phyloP scores from a whole-genome alignment of 2,329 filamentous ascomycete genomes.

The Fusarium acutatum region DNA sequence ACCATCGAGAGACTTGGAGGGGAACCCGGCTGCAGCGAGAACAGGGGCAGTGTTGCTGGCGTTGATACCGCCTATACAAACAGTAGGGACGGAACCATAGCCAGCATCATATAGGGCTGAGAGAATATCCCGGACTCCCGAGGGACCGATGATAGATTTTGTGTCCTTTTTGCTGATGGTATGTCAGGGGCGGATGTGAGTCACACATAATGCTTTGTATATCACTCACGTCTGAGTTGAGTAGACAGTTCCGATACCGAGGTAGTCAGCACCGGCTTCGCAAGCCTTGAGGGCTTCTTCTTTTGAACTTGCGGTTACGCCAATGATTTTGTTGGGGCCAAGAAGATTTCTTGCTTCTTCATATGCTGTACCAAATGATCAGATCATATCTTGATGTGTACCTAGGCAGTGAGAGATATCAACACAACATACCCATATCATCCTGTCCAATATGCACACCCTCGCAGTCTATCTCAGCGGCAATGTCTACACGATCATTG shows the following conservation, averaged over 20 bases:
- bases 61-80: conserved; percentile 92
- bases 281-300: conserved; percentile 79
- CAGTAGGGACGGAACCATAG: conserved; percentile 63
- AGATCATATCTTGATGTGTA: neutral
- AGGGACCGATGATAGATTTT: conserved; percentile 69
- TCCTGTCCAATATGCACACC: conserved; percentile 96
- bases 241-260: conserved; percentile 91
- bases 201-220: neutral
- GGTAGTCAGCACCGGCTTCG: conserved; percentile 82
- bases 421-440: conserved; percentile 75
- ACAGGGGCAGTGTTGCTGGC: conserved; percentile 77
- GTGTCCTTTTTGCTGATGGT: conserved; percentile 79
- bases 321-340: conserved; percentile 82
- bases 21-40: conserved; percentile 70
- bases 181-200: neutral
- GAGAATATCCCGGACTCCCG: conserved; percentile 63
- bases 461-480: conserved; percentile 84
- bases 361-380: conserved; percentile 31
- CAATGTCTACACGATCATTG: conserved; percentile 93
- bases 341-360: conserved; percentile 74
- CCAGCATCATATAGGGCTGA: conserved; percentile 62
- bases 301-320: conserved; percentile 81
- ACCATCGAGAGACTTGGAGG: conserved; percentile 73
- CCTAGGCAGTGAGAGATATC: neutral
- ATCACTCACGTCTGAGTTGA: conserved; percentile 76